Percentiles rank a stretch among this genome's conserved stretches.
These are phyloP conservation scores for Larix sibirica DNA, from an alignment of 83 land plant species.

Conservation along the genomic window DNA sequence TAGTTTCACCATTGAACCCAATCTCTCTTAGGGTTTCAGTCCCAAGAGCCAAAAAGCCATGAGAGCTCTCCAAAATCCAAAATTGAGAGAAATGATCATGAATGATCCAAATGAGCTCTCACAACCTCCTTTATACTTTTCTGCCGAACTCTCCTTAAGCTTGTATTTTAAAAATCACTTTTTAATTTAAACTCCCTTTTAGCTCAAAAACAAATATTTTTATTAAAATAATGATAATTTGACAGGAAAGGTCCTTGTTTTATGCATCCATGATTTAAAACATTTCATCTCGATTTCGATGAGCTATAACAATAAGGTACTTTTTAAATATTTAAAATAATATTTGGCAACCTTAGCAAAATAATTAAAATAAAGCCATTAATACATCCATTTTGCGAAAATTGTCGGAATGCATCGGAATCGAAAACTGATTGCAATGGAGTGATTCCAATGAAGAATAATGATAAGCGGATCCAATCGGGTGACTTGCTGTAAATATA, in stretches of 20 bases:
- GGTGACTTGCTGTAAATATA: background rate
- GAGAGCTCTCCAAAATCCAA: too few relatives aligned
- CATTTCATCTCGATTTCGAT: background rate
- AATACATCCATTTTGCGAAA: too few relatives aligned
- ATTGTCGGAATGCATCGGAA: background rate
- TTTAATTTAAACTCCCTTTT: background rate
- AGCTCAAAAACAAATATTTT: background rate
- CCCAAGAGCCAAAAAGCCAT: too few relatives aligned
- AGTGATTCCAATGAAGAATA: background rate
- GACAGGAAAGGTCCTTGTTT: background rate
- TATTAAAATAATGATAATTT: background rate
- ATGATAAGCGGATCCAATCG: background rate
- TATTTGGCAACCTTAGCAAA: background rate
- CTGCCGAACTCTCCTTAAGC: too few relatives aligned
- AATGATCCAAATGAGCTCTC: too few relatives aligned
- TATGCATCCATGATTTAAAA: background rate
- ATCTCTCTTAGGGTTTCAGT: too few relatives aligned
- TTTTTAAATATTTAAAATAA: too few relatives aligned
- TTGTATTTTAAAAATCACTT: too few relatives aligned
- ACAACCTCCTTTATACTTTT: too few relatives aligned
- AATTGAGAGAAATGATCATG: too few relatives aligned
- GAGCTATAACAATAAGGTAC: background rate
- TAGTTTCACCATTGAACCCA: too few relatives aligned
- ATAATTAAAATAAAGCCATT: background rate
- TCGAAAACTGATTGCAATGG: background rate